Evolutionary conservation across 345 rosid genomes (phyloP), one percentile per base, ranked within the genome.

Genomic region (Eutrema heterophyllum): DNA sequence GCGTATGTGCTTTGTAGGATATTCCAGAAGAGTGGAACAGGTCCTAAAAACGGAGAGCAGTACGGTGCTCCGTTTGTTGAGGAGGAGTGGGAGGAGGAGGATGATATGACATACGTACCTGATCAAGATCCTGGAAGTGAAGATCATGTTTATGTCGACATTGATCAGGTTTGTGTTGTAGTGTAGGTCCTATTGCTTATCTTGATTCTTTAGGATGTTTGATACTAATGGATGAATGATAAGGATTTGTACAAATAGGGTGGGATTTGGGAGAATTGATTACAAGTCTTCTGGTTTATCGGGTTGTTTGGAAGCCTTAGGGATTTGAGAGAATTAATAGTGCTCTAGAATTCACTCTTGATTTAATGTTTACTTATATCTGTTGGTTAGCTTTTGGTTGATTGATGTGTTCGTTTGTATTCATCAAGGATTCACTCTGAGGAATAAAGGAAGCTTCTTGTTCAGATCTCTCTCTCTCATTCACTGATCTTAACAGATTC

Each of bases 51-150:
- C 43, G 99, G 99, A 27, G 99, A 95, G 79, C 88, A 91, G 77
- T 91, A 94, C 65, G 98, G 98, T 33, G 98, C 98, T 15, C 98
- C 98, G 0, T 94, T 89, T 72, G 69, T 91, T 69, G 98, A 94
- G 70, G 96, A 94, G 76, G 98, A 94, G 60, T 94, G 98, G 98
- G 97, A 64, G 9, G 76, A 69, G 59, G 74, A 71, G 27, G 76
- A 87, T 53, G 88, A 85, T 51, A 75, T 68, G 57, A 75, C 79
- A 61, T 48, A 79, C 2, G 72, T 83, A 43, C 89, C 89, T 7
- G 81, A 86, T 72, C 86, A 74, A 69, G 85, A 77, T 59, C 79
- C 52, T 58, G 80, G 56, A 62, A 46, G 75, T 53, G 83, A 81
- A 54, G 40, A 64, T 80, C 85, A 73, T 74, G 84, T 75, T 10